phyloP scores from a whole-genome alignment of 345 rosid species.

The Excoecaria cochinchinensis region DNA sequence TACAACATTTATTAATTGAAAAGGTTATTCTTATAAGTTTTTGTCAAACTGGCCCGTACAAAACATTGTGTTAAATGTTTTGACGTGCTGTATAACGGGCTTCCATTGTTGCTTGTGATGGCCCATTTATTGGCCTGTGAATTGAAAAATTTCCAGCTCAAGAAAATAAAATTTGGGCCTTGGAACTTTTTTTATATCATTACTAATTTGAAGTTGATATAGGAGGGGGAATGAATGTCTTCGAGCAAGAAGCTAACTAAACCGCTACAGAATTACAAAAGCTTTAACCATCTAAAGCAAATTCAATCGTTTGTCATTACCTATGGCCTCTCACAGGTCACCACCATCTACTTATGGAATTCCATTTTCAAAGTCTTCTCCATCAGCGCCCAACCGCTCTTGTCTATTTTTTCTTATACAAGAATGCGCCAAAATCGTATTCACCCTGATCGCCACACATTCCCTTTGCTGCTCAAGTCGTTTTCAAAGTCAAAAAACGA shows the following conservation, averaged over 20 bases:
- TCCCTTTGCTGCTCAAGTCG: conserved; percentile 36
- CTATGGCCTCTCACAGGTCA: background rate
- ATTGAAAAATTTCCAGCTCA: too few relatives aligned
- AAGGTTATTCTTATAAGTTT: too few relatives aligned
- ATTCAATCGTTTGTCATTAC: conserved; percentile 4
- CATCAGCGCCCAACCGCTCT: conserved; percentile 15
- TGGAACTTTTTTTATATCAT: background rate
- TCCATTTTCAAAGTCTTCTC: conserved; percentile 29
- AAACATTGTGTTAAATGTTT: too few relatives aligned
- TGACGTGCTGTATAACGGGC: too few relatives aligned
- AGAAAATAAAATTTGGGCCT: too few relatives aligned
- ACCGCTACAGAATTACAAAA: background rate
- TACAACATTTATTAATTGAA: too few relatives aligned
- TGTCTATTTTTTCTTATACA: conserved; percentile 22
- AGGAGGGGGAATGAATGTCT: background rate
- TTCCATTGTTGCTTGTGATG: too few relatives aligned
- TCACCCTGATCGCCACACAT: conserved; percentile 29
- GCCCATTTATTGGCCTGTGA: too few relatives aligned
- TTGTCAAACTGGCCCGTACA: too few relatives aligned
- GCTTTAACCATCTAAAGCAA: conserved; percentile 2
- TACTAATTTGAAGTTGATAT: background rate
- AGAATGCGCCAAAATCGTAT: conserved; percentile 29
- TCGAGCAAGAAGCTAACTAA: background rate
- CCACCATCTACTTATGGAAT: conserved; percentile 28
- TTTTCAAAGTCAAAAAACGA: conserved; percentile 20